Percentiles rank a stretch among this genome's conserved stretches.
phyloP scores from a whole-genome alignment of 2,329 filamentous ascomycete species.

The Cladosporium halotolerans region DNA sequence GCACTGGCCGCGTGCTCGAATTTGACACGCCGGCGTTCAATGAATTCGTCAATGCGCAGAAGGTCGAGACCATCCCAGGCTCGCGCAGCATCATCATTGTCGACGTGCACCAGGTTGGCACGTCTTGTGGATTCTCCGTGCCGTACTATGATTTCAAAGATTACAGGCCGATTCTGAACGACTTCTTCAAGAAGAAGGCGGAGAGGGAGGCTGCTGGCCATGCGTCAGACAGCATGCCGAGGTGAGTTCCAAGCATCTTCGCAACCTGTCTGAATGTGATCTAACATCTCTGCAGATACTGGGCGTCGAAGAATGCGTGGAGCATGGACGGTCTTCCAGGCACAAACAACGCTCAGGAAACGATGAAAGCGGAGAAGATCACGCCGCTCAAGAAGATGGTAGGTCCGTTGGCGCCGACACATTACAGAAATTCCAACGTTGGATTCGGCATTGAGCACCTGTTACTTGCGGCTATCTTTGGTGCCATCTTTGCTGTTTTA shows the following conservation, averaged over 20 bases:
- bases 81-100: conserved; percentile 36
- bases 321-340: conserved; percentile 41
- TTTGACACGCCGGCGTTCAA: conserved; percentile 30
- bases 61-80: conserved; percentile 33
- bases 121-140: conserved; percentile 38
- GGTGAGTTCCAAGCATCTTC: conserved; percentile 17
- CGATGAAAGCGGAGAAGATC: conserved; percentile 32
- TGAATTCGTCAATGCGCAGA: conserved; percentile 29
- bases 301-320: conserved; percentile 39
- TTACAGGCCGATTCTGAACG: conserved; percentile 35
- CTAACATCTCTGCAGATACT: conserved; percentile 29
- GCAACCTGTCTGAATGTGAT: neutral
- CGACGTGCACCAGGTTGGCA: conserved; percentile 39
- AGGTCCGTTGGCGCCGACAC: conserved; percentile 19
- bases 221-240: conserved; percentile 36
- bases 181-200: conserved; percentile 37
- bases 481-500: neutral
- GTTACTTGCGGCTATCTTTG: neutral
- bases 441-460: conserved; percentile 1
- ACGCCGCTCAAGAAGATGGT: conserved; percentile 41
- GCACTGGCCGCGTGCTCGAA: conserved; percentile 33
- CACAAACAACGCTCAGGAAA: conserved; percentile 35
- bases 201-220: conserved; percentile 31
- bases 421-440: neutral
- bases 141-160: conserved; percentile 40